Evolutionary conservation across 1,284 basidiomycete genomes (phyloP).

Genomic region (Leccinum solheimii): DNA sequence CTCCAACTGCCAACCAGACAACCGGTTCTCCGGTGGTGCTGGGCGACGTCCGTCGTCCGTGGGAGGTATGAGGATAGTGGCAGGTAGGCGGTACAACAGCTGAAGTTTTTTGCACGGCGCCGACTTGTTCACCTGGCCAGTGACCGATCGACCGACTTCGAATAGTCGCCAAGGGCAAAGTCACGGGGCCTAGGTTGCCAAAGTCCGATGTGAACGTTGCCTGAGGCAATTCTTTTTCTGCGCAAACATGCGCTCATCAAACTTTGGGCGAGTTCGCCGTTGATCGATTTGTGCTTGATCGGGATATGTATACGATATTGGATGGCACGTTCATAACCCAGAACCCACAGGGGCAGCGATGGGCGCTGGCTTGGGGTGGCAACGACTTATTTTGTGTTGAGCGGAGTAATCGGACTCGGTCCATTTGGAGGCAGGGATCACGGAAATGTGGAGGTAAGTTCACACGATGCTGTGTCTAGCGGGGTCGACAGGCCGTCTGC

Average conservation of each 20-base stretch:
- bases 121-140: background rate
- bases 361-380: background rate
- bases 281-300: background rate
- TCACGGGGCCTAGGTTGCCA: background rate
- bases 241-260: background rate
- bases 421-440: background rate
- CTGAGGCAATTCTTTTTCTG: background rate
- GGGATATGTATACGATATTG: background rate
- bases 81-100: background rate
- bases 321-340: background rate
- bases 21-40: background rate
- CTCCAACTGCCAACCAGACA: background rate
- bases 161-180: background rate
- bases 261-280: background rate
- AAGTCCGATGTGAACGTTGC: background rate
- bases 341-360: background rate
- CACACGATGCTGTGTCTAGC: background rate
- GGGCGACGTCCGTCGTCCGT: background rate
- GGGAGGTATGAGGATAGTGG: background rate
- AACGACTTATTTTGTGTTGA: too few species aligned
- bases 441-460: background rate
- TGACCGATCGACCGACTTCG: background rate
- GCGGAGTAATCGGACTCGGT: background rate
- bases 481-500: background rate
- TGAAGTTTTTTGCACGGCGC: background rate